phyloP scores from a whole-genome alignment of 306 rosid genomes.

The Datisca glomerata region DNA sequence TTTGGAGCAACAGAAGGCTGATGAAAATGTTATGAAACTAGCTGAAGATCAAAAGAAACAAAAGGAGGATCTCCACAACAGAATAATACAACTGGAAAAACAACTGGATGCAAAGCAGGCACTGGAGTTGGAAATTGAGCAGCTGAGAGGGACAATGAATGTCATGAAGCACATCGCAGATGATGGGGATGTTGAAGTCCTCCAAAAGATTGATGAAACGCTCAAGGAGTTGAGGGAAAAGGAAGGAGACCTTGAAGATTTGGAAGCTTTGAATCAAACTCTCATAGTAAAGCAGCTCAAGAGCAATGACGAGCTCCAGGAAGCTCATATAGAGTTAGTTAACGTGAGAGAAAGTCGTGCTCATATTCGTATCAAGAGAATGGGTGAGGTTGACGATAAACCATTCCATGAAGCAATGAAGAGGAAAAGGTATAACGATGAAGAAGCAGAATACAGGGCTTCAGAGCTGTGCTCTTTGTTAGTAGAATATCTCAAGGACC shows the following conservation, averaged over 20 bases:
- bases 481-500: no score
- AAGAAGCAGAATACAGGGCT: no score
- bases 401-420: conserved; percentile 73
- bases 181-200: conserved; percentile 72
- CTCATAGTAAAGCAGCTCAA: conserved; percentile 69
- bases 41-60: conserved; percentile 91
- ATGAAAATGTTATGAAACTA: conserved; percentile 62
- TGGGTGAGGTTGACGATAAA: conserved; percentile 80
- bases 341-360: conserved; percentile 67
- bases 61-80: conserved; percentile 68
- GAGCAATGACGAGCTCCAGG: conserved; percentile 92
- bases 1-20: conserved; percentile 69
- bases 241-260: conserved; percentile 52
- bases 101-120: conserved; percentile 76
- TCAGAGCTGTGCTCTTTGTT: no score
- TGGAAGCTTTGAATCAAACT: conserved; percentile 64
- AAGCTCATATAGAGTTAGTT: conserved; percentile 77
- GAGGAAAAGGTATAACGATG: conserved; percentile 58
- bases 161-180: conserved; percentile 73
- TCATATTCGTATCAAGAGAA: conserved; percentile 73
- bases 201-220: conserved; percentile 50
- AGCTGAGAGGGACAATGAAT: conserved; percentile 60
- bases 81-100: conserved; percentile 65
- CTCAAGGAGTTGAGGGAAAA: conserved; percentile 64
- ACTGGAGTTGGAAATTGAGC: conserved; percentile 86